Evolutionary conservation across 345 rosid species (phyloP), one percentile per base, ranked within the genome.

Genomic region (Ceriops tagal): DNA sequence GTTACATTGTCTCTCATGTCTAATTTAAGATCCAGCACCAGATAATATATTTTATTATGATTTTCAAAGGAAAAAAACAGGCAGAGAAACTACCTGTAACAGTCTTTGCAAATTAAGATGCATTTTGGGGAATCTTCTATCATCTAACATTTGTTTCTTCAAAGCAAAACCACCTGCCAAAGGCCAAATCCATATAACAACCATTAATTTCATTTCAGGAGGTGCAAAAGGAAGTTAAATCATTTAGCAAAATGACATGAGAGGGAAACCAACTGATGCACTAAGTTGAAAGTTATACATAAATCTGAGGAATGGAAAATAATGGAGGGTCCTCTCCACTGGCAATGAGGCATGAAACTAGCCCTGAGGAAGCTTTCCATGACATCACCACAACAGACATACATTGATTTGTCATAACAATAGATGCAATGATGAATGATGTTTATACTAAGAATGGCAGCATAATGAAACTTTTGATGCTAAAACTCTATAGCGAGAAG

Each of bases 111-210:
- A 80, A 81, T 92, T 83, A 68, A 96, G 93, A 85, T 87, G 89
- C 91, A 96, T 84, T 79, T 92, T 96, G 0, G 99, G 97, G 68
- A 92, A 88, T 73, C 92, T 89, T 80, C 98, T 81, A 67, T 90
- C 93, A 67, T 92, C 97, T 67, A 90, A 80, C 98, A 96, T 89
- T 62, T 92, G 86, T 79, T 90, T 92, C 91, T 92, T 96, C 82
- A 83, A 73, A 70, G 86, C 85, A 73, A 85, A 87, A 77, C 99
- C 86, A 74, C 98, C 98, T 95, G 84, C 64, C 24, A 69, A 11
- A 46, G 92, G 84, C 64, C 24, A 69, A 11, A 46, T 61, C 64
- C 30, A 9, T 15, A 56, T 15, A 61, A 24, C 32, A 66, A 10
- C 19, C 46, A 19, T 55, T 8, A 46, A 47, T 58, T 43, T 69